Base-by-base conservation (phyloP, 345 rosid species). In the Hibiscus tridactylites region DNA sequence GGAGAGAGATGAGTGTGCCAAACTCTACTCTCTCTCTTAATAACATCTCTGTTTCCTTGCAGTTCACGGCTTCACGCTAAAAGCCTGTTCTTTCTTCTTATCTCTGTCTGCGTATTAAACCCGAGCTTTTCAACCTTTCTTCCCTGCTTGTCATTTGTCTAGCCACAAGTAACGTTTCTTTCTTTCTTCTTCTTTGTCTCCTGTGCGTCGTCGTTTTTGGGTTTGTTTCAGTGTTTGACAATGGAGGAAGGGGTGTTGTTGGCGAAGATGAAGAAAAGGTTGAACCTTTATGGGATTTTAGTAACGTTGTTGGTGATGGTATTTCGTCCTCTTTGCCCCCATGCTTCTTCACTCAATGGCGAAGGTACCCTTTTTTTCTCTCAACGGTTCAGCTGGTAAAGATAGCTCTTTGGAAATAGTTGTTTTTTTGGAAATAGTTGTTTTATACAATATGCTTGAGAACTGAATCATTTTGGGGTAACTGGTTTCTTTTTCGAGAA, bases 11-110 rank as follows among this genome's bases (percentile, higher is more conserved):
- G 8, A 9, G 50, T 11, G 50, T 7, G 15, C 54, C 13, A 56
- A 24, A 17, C 12, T 56, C 15, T 56, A 7, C 28, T 56, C 82
- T 83, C 90, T 83, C 88, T 81, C 90, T 79, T 85, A 82, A 73
- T 88, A 81, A 87, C 83, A 70, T 75, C 83, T 80, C 85, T 81
- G 81, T 73, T 52, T 78, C 75, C 73, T 69, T 85, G 77, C 85
- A 90, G 82, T 85, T 69, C 85, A 70, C 59, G 59, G 59, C 80
- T 80, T 89, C 96, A 92, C 96, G 97, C 94, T 83, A 89, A 80
- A 76, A 88, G 76, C 86, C 91, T 90, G 97, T 77, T n/a, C 69
- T 68, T 60, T 37, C 28, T 37, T 63, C 67, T 58, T 61, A 54
- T 26, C 61, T 3, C 80, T 60, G 57, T 71, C 74, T 73, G 6